Evolutionary conservation across 202 grass and related monocot genomes (phyloP).

Genomic region (Zizania palustris): DNA sequence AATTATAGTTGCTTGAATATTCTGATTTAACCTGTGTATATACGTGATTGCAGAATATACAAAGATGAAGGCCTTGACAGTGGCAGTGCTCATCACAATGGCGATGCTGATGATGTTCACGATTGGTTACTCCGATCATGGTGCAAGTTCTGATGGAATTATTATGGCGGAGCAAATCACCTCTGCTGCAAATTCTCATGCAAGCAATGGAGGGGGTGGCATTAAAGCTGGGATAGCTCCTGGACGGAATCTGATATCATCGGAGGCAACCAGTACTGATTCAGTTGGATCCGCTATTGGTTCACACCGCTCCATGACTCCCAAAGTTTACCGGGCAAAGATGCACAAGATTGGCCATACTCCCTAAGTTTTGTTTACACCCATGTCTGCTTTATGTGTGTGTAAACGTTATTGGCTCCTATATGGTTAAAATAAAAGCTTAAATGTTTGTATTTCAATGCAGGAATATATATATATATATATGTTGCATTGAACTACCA

Average conservation of each 20-base stretch:
- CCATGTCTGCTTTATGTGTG: not conserved
- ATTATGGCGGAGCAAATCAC: not conserved
- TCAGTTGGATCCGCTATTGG: not conserved
- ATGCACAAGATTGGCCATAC: not conserved
- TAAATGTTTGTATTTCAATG: too few relatives aligned
- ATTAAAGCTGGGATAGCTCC: not conserved
- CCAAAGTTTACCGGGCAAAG: not conserved
- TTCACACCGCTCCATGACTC: not conserved
- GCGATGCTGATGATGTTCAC: not conserved
- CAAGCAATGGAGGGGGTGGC: not conserved
- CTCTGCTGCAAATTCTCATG: not conserved
- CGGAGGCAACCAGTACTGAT: not conserved
- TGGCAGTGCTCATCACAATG: not conserved
- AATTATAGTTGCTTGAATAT: not conserved
- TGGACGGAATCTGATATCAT: not conserved
- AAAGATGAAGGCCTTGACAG: not conserved
- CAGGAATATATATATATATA: too few relatives aligned
- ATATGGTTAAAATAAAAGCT: too few relatives aligned
- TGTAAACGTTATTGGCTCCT: not conserved
- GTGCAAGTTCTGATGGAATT: not conserved
- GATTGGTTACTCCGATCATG: not conserved
- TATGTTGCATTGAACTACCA: too few relatives aligned
- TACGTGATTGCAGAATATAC: not conserved
- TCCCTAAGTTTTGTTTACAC: not conserved
- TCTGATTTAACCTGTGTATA: not conserved